Evolutionary conservation across 2,329 filamentous ascomycete species (phyloP).

Genomic region (Sclerotinia glacialis): DNA sequence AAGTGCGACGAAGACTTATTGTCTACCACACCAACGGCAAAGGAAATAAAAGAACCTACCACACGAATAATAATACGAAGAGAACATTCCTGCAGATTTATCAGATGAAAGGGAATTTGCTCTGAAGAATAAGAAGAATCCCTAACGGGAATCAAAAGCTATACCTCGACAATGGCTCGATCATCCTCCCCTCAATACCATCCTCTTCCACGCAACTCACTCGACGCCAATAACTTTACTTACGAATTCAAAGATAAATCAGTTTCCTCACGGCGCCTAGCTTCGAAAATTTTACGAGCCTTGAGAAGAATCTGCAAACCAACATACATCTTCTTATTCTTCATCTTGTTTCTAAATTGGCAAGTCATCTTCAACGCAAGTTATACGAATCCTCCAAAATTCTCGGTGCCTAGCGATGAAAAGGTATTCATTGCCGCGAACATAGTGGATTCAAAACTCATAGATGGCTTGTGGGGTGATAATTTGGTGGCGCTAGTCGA

Average conservation of each 20-base stretch:
- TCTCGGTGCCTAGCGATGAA: conserved; percentile 51
- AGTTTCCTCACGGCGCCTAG: conserved; percentile 20
- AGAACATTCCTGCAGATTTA: not conserved
- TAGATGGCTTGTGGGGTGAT: conserved; percentile 62
- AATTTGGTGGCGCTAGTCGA: conserved; percentile 60
- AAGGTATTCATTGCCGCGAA: conserved; percentile 73
- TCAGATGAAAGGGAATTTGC: not conserved
- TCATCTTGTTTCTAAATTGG: conserved; percentile 30
- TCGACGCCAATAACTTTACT: conserved; percentile 24
- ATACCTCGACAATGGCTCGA: not conserved
- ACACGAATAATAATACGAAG: not conserved
- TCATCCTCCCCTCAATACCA: conserved; percentile 35
- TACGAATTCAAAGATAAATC: conserved; percentile 34
- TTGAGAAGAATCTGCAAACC: conserved; percentile 29
- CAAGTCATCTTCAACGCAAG: conserved; percentile 43
- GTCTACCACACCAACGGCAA: not conserved
- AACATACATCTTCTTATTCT: conserved; percentile 29
- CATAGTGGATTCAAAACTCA: conserved; percentile 65
- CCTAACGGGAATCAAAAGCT: not conserved
- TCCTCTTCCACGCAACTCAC: conserved; percentile 29
- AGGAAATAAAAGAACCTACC: not conserved
- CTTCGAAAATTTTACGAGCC: conserved; percentile 26
- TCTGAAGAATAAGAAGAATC: not conserved
- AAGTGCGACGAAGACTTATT: not conserved
- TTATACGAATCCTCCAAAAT: conserved; percentile 44